phyloP scores from a whole-genome alignment of 805 yeast genomes.

The Candida railenensis region DNA sequence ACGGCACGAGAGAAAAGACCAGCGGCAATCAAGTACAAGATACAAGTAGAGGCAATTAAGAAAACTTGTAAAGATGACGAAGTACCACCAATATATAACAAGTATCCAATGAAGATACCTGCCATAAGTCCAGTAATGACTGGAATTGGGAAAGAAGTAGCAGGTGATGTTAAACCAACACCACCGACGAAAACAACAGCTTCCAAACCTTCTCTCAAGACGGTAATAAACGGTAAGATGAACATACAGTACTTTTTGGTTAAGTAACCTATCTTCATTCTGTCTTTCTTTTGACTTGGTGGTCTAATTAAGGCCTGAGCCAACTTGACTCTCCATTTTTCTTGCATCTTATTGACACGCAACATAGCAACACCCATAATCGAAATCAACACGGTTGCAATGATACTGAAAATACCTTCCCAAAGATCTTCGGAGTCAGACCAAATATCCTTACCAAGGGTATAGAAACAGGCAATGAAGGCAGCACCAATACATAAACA shows the following conservation, averaged over 20 bases:
- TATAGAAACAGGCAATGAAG: slow-evolving; percentile 90
- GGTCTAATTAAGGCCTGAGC: slow-evolving; percentile 74
- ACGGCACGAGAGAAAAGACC: slow-evolving; percentile 92
- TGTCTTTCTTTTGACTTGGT: slow-evolving; percentile 49
- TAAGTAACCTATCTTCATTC: slow-evolving; percentile 37
- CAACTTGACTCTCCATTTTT: slow-evolving; percentile 94
- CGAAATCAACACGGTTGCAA: slow-evolving; percentile 87
- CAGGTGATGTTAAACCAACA: slow-evolving; percentile 36
- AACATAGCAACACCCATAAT: slow-evolving; percentile 96
- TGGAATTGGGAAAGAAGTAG: slow-evolving; percentile 85
- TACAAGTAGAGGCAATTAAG: slow-evolving; percentile 82
- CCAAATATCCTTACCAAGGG: slow-evolving; percentile 81
- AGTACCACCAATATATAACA: slow-evolving; percentile 81
- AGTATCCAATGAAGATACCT: slow-evolving; percentile 68
- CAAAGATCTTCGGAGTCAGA: slow-evolving; percentile 85
- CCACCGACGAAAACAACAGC: slow-evolving; percentile 48
- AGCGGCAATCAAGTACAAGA: slow-evolving; percentile 85
- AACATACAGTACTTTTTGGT: slow-evolving; percentile 80
- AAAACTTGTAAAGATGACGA: slow-evolving; percentile 81
- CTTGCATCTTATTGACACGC: slow-evolving; percentile 93
- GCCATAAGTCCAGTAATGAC: slow-evolving; percentile 82
- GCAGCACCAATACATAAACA: slow-evolving; percentile 89
- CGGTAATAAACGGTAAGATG: slow-evolving; percentile 84
- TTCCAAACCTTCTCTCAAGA: slow-evolving; percentile 88
- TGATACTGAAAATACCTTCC: slow-evolving; percentile 94